A percentile compares a stretch with the other conserved stretches of the same genome.
Evolutionary conservation across 257 asterid species (phyloP).

Genomic region (Euphrasia confusa): DNA sequence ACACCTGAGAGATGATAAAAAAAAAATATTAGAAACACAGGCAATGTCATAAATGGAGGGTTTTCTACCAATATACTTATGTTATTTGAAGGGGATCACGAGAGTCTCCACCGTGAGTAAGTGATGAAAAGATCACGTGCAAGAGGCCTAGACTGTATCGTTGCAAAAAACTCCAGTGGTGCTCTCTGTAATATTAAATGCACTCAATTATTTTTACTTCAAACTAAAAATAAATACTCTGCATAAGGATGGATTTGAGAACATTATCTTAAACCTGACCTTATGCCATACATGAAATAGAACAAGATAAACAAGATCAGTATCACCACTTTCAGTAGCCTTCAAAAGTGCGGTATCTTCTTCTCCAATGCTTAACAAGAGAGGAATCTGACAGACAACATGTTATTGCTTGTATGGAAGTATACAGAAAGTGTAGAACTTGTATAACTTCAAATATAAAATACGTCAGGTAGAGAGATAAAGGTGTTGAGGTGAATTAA

Average conservation of each 20-base stretch:
- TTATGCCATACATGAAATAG: slow-evolving; percentile 88
- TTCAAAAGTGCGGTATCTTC: slow-evolving; percentile 86
- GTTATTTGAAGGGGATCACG: slow-evolving; percentile 22
- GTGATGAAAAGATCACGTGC: slow-evolving; percentile 87
- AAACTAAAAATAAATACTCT: slow-evolving; percentile 17
- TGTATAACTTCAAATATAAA: slow-evolving; percentile 13
- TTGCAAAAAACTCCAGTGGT: slow-evolving; percentile 70
- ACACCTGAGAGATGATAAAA: slow-evolving; percentile 44
- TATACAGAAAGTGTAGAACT: slow-evolving; percentile 10
- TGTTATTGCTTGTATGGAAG: slow-evolving; percentile 4
- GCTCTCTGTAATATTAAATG: slow-evolving; percentile 51
- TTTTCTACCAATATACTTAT: background rate
- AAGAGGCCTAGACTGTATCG: slow-evolving; percentile 78
- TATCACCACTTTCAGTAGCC: slow-evolving; percentile 92
- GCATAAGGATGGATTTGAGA: slow-evolving; percentile 12
- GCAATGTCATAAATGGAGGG: slow-evolving; percentile 18
- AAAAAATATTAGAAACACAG: slow-evolving; percentile 6
- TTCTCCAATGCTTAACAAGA: slow-evolving; percentile 92
- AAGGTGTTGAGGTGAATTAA: slow-evolving; percentile 10
- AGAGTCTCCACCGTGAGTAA: slow-evolving; percentile 66
- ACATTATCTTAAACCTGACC: slow-evolving; percentile 42
- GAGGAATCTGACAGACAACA: slow-evolving; percentile 64
- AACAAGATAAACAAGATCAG: slow-evolving; percentile 95
- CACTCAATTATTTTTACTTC: slow-evolving; percentile 20
- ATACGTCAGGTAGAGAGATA: slow-evolving; percentile 13